These are phyloP conservation scores for Zarea fungicola DNA, from an alignment of 2,329 filamentous ascomycete species.

Conservation along the genomic window DNA sequence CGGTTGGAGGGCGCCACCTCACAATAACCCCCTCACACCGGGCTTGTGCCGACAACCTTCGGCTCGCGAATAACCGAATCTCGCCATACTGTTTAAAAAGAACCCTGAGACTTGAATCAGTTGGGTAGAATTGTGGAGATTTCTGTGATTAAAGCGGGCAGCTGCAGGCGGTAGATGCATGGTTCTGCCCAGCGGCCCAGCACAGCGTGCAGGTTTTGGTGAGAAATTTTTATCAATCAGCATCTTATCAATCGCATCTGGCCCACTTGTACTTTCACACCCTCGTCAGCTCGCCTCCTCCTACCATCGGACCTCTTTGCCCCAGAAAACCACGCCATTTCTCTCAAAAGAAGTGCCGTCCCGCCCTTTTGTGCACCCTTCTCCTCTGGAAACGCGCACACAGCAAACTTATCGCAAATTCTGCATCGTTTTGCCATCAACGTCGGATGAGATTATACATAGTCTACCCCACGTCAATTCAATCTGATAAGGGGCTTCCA, in stretches of 20 bases:
- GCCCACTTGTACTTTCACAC: constrained; percentile 18
- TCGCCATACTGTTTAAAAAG: background rate
- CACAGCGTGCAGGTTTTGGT: constrained; percentile 4
- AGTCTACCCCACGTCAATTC: background rate
- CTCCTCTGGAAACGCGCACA: constrained; percentile 6
- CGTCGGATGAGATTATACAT: too few relatives aligned
- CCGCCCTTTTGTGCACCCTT: constrained; percentile 10
- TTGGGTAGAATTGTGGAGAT: constrained; percentile 10
- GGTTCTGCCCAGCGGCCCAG: background rate
- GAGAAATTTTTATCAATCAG: constrained; percentile 14
- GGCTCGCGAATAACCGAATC: constrained; percentile 2
- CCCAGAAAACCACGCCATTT: constrained; percentile 3
- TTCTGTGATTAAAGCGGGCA: constrained; percentile 1
- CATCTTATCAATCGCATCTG: constrained; percentile 42
- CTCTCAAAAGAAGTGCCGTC: constrained; percentile 9
- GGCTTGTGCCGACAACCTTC: too few relatives aligned
- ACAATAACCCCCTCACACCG: too few relatives aligned
- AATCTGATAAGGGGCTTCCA: constrained; percentile 2
- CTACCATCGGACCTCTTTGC: constrained; percentile 13
- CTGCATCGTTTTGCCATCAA: too few relatives aligned
- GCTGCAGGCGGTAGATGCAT: background rate
- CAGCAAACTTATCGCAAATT: constrained; percentile 1
- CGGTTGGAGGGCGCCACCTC: too few relatives aligned
- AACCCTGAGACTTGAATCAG: background rate
- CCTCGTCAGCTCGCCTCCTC: constrained; percentile 6